Conservation (phyloP, 108 stramenopile species). For the Licmophora abbreviata region DNA sequence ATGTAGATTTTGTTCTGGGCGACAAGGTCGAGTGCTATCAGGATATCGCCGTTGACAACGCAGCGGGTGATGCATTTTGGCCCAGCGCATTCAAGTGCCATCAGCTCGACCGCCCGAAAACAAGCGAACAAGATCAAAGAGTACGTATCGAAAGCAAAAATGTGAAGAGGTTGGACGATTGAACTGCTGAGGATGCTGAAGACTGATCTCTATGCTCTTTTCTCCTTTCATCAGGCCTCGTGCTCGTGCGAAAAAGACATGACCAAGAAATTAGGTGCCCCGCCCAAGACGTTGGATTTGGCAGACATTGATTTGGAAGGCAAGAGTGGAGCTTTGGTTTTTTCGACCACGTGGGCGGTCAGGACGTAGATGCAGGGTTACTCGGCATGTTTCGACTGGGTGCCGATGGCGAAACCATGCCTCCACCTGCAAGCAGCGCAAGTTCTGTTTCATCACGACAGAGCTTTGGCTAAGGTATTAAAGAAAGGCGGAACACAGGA, state of each 20-base stretch:
- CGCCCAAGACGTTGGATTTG: conserved; percentile 9
- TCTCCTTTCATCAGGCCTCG: too few relatives aligned
- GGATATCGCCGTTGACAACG: conserved; percentile 14
- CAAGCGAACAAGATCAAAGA: conserved; percentile 2
- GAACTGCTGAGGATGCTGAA: background rate
- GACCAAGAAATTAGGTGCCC: too few relatives aligned
- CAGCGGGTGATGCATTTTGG: conserved; percentile 27
- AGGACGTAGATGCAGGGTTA: too few relatives aligned
- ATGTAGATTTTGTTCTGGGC: conserved; percentile 66
- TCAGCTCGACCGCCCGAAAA: conserved; percentile 17
- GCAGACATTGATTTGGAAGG: background rate
- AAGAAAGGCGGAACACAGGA: too few relatives aligned
- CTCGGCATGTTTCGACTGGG: too few relatives aligned
- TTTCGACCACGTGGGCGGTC: too few relatives aligned
- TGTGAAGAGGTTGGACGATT: background rate
- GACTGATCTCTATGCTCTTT: too few relatives aligned
- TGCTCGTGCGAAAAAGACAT: too few relatives aligned
- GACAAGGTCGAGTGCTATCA: conserved; percentile 55
- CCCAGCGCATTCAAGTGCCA: conserved; percentile 38
- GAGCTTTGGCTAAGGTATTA: too few relatives aligned
- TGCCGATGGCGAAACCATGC: too few relatives aligned
- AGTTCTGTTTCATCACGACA: too few relatives aligned
- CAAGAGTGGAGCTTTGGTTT: conserved; percentile 15
- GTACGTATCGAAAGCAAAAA: background rate
- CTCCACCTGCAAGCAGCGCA: too few relatives aligned